Evolutionary conservation across 2,329 filamentous ascomycete species (phyloP), one percentile per base, ranked within the genome.

Genomic region (Sporothrix protearum): DNA sequence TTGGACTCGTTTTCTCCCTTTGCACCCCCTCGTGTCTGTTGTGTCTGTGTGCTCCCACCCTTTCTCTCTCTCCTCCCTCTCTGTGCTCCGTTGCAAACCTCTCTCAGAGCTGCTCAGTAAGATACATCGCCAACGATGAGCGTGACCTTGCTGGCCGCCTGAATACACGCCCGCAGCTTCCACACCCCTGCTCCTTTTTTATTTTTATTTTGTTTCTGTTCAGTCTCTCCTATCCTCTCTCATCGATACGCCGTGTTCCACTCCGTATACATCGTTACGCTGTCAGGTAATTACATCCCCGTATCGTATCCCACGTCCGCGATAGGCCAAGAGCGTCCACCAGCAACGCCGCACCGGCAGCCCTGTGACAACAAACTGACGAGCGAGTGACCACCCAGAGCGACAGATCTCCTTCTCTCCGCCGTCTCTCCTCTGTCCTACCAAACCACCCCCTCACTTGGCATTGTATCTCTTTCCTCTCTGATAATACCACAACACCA

Each of bases 71-170:
- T 33, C 16, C 19, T n/a, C 53, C 28, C 59, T 22, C 33, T 51
- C 22, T 33, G 7, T 8, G 8, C 53, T 30, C 53, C 25, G 7
- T 22, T 36, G 55, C 9, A 9, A 19, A 47, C 61, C 22, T 42
- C 30, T n/a, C 45, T 25, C 33, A 69, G 59, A 69, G 66, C 66
- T 36, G n/a, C n/a, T n/a, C n/a, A n/a, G n/a, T n/a, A n/a, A n/a
- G n/a, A n/a, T n/a, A 68, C 71, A 33, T 72, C 68, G 71, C 71
- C 71, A 45, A 53, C 33, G 9, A 72, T 72, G 71, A 47, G 49
- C 39, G 71, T 51, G 68, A 72, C 68, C 71, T 63, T 22, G 8
- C n/a, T 33, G 51, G 63, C 70, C 63, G 51, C 70, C 51, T 68
- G 63, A 68, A 53, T 47, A 51, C 68, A 19, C 55, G 51, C 45